phyloP scores from a whole-genome alignment of 2,329 filamentous ascomycete species.

The Hypoxylon sp. region DNA sequence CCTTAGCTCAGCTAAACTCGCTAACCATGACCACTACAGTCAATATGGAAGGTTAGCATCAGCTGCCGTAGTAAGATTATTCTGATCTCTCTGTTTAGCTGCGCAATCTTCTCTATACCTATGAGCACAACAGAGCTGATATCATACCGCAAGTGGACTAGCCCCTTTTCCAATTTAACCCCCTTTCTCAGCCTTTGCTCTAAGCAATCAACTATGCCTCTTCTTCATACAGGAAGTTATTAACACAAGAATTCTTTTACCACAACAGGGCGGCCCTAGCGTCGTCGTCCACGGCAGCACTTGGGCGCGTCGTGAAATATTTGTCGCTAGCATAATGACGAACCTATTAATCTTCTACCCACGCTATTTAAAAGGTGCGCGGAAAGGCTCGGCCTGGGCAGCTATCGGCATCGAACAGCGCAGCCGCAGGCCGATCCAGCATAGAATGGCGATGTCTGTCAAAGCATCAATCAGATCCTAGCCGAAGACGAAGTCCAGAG shows the following conservation, averaged over 20 bases:
- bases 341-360: slow-evolving; percentile 50
- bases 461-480: background rate
- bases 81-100: slow-evolving; percentile 61
- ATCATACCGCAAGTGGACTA: slow-evolving; percentile 50
- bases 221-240: background rate
- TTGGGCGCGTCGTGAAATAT: slow-evolving; percentile 57
- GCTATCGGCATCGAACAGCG: background rate
- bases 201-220: background rate
- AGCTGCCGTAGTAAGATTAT: slow-evolving; percentile 55
- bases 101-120: slow-evolving; percentile 62
- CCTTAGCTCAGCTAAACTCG: background rate
- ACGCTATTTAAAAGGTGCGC: slow-evolving; percentile 34
- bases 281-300: slow-evolving; percentile 40
- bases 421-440: background rate
- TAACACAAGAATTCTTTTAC: background rate
- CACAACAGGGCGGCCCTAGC: slow-evolving; percentile 35
- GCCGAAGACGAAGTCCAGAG: background rate
- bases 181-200: background rate
- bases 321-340: slow-evolving; percentile 55
- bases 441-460: background rate
- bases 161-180: too few species aligned
- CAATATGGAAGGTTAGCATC: slow-evolving; percentile 61
- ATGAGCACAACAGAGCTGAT: slow-evolving; percentile 60
- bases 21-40: slow-evolving; percentile 44
- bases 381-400: slow-evolving; percentile 31